Evolutionary conservation across 2,329 filamentous ascomycete genomes (phyloP).

Genomic region (Colletotrichum echinochloae): DNA sequence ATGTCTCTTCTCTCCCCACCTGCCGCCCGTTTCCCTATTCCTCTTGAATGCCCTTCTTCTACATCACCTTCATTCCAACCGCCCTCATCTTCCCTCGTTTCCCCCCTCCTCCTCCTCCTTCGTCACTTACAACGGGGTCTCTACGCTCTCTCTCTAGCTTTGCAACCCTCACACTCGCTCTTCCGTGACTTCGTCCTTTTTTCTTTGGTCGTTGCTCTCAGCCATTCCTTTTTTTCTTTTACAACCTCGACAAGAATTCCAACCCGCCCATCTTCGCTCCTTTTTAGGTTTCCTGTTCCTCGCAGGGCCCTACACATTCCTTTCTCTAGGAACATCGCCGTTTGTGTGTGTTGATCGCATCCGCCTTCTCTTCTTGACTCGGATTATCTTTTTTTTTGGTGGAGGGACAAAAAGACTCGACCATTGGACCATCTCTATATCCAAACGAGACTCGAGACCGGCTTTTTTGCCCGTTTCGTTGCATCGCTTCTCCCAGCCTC

Average conservation of each 20-base stretch:
- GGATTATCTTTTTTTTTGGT: slow-evolving; percentile 5
- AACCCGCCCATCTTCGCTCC: too few relatives aligned
- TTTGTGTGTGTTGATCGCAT: slow-evolving; percentile 42
- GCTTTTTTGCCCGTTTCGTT: slow-evolving; percentile 5
- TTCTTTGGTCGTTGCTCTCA: slow-evolving; percentile 27
- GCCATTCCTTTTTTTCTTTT: slow-evolving; percentile 32
- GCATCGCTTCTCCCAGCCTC: slow-evolving; percentile 11
- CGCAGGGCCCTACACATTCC: slow-evolving; percentile 29
- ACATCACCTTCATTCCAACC: slow-evolving; percentile 38
- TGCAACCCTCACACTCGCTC: slow-evolving; percentile 14
- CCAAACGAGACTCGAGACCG: background rate
- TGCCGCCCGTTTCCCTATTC: slow-evolving; percentile 20
- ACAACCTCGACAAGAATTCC: slow-evolving; percentile 6
- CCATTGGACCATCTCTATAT: slow-evolving; percentile 18
- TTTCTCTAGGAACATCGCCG: slow-evolving; percentile 26
- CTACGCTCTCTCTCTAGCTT: slow-evolving; percentile 27
- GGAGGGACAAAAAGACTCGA: slow-evolving; percentile 5
- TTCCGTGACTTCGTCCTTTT: slow-evolving; percentile 21
- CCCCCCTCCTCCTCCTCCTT: slow-evolving; percentile 28
- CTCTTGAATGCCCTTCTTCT: slow-evolving; percentile 28
- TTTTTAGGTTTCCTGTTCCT: slow-evolving; percentile 28
- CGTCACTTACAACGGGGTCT: slow-evolving; percentile 38
- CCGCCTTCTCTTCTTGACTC: slow-evolving; percentile 31
- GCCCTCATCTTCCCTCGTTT: slow-evolving; percentile 36
- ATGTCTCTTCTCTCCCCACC: slow-evolving; percentile 34